Conservation (phyloP, 2,329 filamentous ascomycete species). For the Lanzia echinophila region DNA sequence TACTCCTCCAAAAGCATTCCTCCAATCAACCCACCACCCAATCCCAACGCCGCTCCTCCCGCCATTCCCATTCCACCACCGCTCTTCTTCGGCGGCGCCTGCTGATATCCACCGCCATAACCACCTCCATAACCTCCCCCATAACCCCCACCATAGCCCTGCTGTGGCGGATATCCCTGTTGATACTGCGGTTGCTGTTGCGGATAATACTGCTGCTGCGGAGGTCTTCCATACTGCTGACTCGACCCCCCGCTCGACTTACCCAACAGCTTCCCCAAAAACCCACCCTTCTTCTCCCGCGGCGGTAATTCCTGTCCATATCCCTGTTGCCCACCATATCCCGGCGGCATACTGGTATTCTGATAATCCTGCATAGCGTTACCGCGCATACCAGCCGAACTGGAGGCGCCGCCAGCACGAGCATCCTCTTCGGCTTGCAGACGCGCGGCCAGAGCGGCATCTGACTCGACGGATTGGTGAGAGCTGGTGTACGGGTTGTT, state of each 20-base stretch:
- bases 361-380: constrained; percentile 21
- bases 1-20: constrained; percentile 61
- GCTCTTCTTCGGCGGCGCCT: constrained; percentile 37
- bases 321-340: neutral
- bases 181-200: constrained; percentile 28
- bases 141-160: constrained; percentile 27
- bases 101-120: constrained; percentile 26
- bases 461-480: constrained; percentile 43
- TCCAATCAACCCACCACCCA: constrained; percentile 75
- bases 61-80: constrained; percentile 52
- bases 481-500: constrained; percentile 56
- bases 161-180: constrained; percentile 6
- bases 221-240: constrained; percentile 21
- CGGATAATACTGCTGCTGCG: constrained; percentile 30
- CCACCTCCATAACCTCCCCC: constrained; percentile 29
- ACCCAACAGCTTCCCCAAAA: constrained; percentile 47
- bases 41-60: constrained; percentile 69
- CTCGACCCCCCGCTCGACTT: constrained; percentile 16
- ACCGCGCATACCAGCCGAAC: constrained; percentile 5
- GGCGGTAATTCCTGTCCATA: constrained; percentile 36
- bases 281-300: constrained; percentile 37
- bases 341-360: constrained; percentile 26
- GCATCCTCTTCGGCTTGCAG: constrained; percentile 81
- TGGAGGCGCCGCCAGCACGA: constrained; percentile 33
- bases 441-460: constrained; percentile 67